Evolutionary conservation across 2,329 filamentous ascomycete genomes (phyloP).

Genomic region (Alternaria alternata): DNA sequence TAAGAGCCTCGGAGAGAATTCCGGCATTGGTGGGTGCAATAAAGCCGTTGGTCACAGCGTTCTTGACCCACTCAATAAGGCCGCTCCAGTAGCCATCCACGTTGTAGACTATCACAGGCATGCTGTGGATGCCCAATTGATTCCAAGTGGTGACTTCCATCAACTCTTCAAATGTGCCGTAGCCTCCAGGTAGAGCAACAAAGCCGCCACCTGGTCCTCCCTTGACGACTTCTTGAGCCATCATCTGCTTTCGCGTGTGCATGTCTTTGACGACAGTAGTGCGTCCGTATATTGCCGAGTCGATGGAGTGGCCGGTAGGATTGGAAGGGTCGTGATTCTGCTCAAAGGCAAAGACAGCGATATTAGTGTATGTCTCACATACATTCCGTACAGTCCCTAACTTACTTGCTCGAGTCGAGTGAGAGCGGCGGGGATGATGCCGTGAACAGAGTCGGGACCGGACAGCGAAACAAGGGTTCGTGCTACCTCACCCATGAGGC

Average conservation of each 20-base stretch:
- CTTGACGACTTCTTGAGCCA: conserved; percentile 85
- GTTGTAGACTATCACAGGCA: conserved; percentile 78
- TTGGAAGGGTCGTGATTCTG: conserved; percentile 63
- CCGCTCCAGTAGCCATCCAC: conserved; percentile 93
- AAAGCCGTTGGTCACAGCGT: conserved; percentile 78
- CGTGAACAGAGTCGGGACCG: conserved; percentile 84
- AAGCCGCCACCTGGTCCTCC: conserved; percentile 88
- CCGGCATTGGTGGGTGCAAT: conserved; percentile 73
- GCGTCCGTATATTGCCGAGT: conserved; percentile 73
- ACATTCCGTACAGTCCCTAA: no score
- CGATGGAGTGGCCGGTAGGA: conserved; percentile 58
- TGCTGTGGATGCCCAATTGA: conserved; percentile 90
- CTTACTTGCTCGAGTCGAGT: conserved; percentile 70
- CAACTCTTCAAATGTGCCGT: conserved; percentile 94
- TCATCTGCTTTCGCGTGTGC: conserved; percentile 94
- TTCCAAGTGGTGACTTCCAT: conserved; percentile 95
- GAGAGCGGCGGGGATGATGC: conserved; percentile 89
- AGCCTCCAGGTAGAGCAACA: conserved; percentile 86
- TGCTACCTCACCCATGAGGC: conserved; percentile 94
- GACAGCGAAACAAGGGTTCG: conserved; percentile 83
- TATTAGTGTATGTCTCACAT: no score
- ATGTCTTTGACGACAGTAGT: conserved; percentile 94
- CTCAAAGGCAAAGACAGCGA: conserved; percentile 15
- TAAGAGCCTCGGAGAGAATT: conserved; percentile 81
- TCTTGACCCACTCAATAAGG: conserved; percentile 80